Evolutionary conservation across 345 rosid species (phyloP).

Genomic region (Eucalyptus guilfoylei): DNA sequence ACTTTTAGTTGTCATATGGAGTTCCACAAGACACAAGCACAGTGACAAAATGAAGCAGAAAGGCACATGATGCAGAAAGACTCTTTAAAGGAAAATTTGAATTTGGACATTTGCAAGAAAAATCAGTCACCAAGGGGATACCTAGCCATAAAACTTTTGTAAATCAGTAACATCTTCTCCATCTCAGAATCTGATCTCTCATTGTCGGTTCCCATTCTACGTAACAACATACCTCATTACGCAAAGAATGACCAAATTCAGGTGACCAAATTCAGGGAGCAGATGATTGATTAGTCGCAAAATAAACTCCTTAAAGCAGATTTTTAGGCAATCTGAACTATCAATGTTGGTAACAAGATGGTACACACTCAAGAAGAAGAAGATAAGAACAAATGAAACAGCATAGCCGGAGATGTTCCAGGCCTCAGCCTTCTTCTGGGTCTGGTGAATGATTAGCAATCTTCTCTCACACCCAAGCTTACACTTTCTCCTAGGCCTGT

Average conservation of each 20-base stretch:
- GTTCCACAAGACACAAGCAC: not conserved
- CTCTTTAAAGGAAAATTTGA: not conserved
- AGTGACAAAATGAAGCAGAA: not conserved
- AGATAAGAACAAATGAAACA: not conserved
- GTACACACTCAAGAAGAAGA: no score
- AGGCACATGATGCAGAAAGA: not conserved
- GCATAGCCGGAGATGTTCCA: not conserved
- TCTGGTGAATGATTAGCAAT: no score
- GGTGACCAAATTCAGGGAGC: not conserved
- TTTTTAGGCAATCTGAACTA: not conserved
- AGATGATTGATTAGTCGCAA: not conserved
- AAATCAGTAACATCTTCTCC: slow-evolving; percentile 15
- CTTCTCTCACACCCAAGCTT: not conserved
- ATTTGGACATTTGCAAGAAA: not conserved
- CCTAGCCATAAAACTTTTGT: slow-evolving; percentile 42
- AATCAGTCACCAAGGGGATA: not conserved
- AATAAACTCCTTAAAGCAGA: not conserved
- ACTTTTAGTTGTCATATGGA: not conserved
- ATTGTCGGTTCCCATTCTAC: slow-evolving; percentile 3
- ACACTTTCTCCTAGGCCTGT: not conserved
- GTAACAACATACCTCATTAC: not conserved
- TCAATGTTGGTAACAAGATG: not conserved
- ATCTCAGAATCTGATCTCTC: slow-evolving; percentile 6
- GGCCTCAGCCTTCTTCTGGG: not conserved
- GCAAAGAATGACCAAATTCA: not conserved